Evolutionary conservation across 2,329 filamentous ascomycete species (phyloP).

Genomic region (Colletotrichum filicis): DNA sequence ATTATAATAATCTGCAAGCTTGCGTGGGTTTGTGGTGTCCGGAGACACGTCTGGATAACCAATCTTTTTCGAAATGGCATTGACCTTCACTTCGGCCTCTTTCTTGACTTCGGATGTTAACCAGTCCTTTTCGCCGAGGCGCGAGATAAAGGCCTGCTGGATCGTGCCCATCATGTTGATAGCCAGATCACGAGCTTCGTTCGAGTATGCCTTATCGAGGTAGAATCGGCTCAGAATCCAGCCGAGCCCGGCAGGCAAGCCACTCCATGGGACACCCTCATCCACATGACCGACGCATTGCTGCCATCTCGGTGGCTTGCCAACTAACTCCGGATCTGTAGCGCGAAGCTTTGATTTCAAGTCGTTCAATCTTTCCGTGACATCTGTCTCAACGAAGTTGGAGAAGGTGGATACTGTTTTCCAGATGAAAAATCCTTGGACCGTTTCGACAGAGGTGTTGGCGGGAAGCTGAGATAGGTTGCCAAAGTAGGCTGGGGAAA

Average conservation of each 20-base stretch:
- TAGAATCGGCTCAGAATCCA: slow-evolving; percentile 80
- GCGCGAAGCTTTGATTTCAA: slow-evolving; percentile 49
- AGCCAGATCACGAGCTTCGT: slow-evolving; percentile 72
- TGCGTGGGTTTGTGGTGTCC: slow-evolving; percentile 67
- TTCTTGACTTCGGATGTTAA: slow-evolving; percentile 70
- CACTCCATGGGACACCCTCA: slow-evolving; percentile 31
- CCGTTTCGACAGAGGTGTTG: slow-evolving; percentile 61
- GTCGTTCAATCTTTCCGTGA: slow-evolving; percentile 65
- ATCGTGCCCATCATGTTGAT: slow-evolving; percentile 77
- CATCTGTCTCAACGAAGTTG: slow-evolving; percentile 65
- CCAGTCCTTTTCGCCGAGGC: slow-evolving; percentile 69
- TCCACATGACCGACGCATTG: slow-evolving; percentile 70
- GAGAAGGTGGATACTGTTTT: slow-evolving; percentile 66
- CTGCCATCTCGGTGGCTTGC: slow-evolving; percentile 71
- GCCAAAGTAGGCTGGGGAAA: slow-evolving; percentile 69
- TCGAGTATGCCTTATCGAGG: slow-evolving; percentile 73
- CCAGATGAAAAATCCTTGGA: slow-evolving; percentile 73
- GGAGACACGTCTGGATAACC: slow-evolving; percentile 73
- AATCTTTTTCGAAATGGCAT: slow-evolving; percentile 75
- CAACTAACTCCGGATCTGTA: slow-evolving; percentile 39
- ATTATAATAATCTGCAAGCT: slow-evolving; percentile 66
- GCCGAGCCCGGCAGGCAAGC: slow-evolving; percentile 56
- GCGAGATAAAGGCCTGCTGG: slow-evolving; percentile 72
- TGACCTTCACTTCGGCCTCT: slow-evolving; percentile 71
- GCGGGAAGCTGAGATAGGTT: slow-evolving; percentile 66